Evolutionary conservation across 2,329 filamentous ascomycete genomes (phyloP).

Genomic region (Cordyceps farinosa): DNA sequence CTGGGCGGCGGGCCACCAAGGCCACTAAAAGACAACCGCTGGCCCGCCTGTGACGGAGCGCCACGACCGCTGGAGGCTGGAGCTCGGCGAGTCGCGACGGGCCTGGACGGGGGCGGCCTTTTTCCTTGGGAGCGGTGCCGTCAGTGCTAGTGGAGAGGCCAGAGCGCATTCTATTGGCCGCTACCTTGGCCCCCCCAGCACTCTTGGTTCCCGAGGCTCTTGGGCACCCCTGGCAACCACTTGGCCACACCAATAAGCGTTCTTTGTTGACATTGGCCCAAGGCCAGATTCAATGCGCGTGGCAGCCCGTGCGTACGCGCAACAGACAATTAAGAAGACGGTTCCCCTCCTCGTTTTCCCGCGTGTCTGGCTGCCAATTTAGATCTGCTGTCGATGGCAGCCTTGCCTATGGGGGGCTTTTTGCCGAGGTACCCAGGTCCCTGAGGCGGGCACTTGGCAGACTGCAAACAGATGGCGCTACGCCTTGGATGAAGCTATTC

Average conservation of each 20-base stretch:
- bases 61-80: constrained; percentile 3
- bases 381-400: not conserved
- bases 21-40: not conserved
- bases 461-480: not conserved
- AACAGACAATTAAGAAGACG: too few relatives aligned
- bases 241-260: not conserved
- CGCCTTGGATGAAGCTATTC: not conserved
- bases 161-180: not conserved
- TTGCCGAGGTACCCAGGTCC: not conserved
- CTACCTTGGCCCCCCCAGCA: not conserved
- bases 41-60: not conserved
- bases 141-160: not conserved
- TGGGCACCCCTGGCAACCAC: constrained; percentile 14
- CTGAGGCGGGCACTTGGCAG: not conserved
- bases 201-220: constrained; percentile 3
- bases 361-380: too few relatives aligned
- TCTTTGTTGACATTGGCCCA: constrained; percentile 14
- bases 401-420: not conserved
- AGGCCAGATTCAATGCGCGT: not conserved
- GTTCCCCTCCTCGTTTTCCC: too few relatives aligned
- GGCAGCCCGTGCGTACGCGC: not conserved
- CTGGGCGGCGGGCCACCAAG: not conserved
- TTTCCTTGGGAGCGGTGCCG: not conserved
- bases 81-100: constrained; percentile 18
- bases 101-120: constrained; percentile 10